These are phyloP conservation scores for Lanmaoa pseudosensibilis DNA, from an alignment of 768 basidiomycete species.

Conservation along the genomic window DNA sequence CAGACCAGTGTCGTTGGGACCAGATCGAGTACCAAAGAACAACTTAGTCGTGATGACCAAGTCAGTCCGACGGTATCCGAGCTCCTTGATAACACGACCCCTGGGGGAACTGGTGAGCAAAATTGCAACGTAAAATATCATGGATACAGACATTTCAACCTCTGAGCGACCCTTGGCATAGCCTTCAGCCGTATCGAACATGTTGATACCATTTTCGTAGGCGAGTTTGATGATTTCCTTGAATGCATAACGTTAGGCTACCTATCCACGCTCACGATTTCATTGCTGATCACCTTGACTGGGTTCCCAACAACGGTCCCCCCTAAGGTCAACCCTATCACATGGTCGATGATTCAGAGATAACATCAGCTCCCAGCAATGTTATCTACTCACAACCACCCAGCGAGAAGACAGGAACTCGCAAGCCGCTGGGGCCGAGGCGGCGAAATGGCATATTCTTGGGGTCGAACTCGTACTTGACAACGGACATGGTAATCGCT, in stretches of 20 bases:
- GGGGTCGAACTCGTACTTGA: slow-evolving; percentile 36
- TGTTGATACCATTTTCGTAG: slow-evolving; percentile 52
- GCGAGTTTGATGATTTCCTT: slow-evolving; percentile 56
- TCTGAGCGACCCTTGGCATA: slow-evolving; percentile 51
- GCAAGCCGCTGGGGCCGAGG: slow-evolving; percentile 46
- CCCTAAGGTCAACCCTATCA: slow-evolving; percentile 46
- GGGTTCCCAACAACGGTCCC: slow-evolving; percentile 49
- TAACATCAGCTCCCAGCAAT: not conserved
- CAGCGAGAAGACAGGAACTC: slow-evolving; percentile 52
- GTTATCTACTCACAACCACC: slow-evolving; percentile 43
- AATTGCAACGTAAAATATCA: not conserved
- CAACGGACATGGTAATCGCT: slow-evolving; percentile 22
- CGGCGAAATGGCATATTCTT: slow-evolving; percentile 43
- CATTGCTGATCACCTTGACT: slow-evolving; percentile 41
- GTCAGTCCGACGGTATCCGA: slow-evolving; percentile 49
- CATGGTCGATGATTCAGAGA: not conserved
- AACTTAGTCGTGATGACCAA: slow-evolving; percentile 57
- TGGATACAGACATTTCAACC: slow-evolving; percentile 44
- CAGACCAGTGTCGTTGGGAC: slow-evolving; percentile 43
- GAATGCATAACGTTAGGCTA: not conserved
- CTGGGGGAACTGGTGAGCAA: slow-evolving; percentile 16
- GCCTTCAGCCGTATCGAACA: slow-evolving; percentile 48
- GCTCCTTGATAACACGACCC: slow-evolving; percentile 56
- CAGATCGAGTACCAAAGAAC: slow-evolving; percentile 53
- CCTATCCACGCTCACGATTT: not conserved